Evolutionary conservation across 306 rosid genomes (phyloP).

Genomic region (Hippophae gyantsensis): DNA sequence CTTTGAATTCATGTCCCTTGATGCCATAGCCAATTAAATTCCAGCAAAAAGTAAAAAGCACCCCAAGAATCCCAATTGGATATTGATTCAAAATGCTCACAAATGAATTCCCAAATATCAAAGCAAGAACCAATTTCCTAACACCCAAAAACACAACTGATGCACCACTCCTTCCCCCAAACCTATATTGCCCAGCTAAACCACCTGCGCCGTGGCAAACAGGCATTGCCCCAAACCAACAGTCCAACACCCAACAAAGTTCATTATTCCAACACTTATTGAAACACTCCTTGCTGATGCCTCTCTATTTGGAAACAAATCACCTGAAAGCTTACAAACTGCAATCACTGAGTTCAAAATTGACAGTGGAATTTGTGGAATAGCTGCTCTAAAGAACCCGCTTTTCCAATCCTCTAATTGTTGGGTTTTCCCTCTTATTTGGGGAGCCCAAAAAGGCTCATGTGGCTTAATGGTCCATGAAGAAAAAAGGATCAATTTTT

Average conservation of each 20-base stretch:
- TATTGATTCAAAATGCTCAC: conserved; percentile 41
- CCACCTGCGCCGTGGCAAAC: conserved; percentile 89
- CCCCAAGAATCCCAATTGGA: conserved; percentile 64
- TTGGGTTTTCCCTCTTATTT: too few species aligned
- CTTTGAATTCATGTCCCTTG: conserved; percentile 53
- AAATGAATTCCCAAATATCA: conserved; percentile 58
- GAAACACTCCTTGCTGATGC: conserved; percentile 65
- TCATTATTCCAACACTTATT: conserved; percentile 59
- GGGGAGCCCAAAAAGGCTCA: too few species aligned
- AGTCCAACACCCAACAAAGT: conserved; percentile 69
- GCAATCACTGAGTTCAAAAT: conserved; percentile 69
- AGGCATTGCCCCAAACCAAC: conserved; percentile 94
- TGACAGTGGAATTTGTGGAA: conserved; percentile 70
- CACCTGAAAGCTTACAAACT: conserved; percentile 68
- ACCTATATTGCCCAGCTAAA: conserved; percentile 71
- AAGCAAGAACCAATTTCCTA: conserved; percentile 46
- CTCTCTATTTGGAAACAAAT: conserved; percentile 60
- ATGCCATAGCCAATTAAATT: conserved; percentile 65
- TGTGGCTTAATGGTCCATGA: too few species aligned
- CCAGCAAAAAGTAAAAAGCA: conserved; percentile 68
- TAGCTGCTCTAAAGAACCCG: conserved; percentile 60
- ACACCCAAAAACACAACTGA: conserved; percentile 61
- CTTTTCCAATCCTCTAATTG: conserved; percentile 60
- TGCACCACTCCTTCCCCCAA: conserved; percentile 75
- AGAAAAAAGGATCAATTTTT: too few species aligned